Percentiles rank a stretch among this genome's conserved stretches.
phyloP scores from a whole-genome alignment of 345 rosid species.

The Reutealis trisperma region DNA sequence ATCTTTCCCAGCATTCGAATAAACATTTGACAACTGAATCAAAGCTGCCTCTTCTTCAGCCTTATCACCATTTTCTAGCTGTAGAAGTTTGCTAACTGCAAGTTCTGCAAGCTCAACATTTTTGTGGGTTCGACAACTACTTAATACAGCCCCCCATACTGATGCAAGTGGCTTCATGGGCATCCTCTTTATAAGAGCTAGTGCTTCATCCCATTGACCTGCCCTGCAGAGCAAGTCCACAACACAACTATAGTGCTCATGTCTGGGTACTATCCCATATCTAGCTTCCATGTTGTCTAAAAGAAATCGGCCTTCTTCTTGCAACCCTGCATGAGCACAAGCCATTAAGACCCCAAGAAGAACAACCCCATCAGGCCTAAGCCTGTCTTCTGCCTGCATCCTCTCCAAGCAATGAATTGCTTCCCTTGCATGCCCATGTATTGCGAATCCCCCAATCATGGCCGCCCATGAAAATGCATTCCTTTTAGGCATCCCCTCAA shows the following conservation, averaged over 20 bases:
- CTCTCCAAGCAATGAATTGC: conserved; percentile 45
- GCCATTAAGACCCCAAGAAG: conserved; percentile 53
- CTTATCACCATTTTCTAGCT: conserved; percentile 41
- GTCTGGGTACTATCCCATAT: conserved; percentile 45
- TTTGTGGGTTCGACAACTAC: conserved; percentile 55
- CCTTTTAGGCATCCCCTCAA: conserved; percentile 45
- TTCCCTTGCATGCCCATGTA: conserved; percentile 44
- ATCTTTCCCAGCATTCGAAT: conserved; percentile 34
- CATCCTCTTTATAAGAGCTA: conserved; percentile 47
- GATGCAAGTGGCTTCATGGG: conserved; percentile 65
- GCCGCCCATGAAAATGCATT: conserved; percentile 63
- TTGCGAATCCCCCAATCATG: conserved; percentile 49
- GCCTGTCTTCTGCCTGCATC: conserved; percentile 42
- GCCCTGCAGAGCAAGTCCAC: conserved; percentile 64
- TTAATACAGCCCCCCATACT: conserved; percentile 63
- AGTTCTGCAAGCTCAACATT: conserved; percentile 59
- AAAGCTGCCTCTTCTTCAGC: conserved; percentile 62
- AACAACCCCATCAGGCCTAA: conserved; percentile 53
- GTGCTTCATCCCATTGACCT: conserved; percentile 50
- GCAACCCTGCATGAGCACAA: conserved; percentile 59
- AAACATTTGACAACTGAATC: conserved; percentile 52
- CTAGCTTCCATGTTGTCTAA: conserved; percentile 44
- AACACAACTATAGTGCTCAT: conserved; percentile 64
- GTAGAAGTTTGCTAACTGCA: conserved; percentile 49
- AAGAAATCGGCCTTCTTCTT: conserved; percentile 41